phyloP scores from a whole-genome alignment of 2,329 filamentous ascomycete species.

The Aspergillus jensenii region DNA sequence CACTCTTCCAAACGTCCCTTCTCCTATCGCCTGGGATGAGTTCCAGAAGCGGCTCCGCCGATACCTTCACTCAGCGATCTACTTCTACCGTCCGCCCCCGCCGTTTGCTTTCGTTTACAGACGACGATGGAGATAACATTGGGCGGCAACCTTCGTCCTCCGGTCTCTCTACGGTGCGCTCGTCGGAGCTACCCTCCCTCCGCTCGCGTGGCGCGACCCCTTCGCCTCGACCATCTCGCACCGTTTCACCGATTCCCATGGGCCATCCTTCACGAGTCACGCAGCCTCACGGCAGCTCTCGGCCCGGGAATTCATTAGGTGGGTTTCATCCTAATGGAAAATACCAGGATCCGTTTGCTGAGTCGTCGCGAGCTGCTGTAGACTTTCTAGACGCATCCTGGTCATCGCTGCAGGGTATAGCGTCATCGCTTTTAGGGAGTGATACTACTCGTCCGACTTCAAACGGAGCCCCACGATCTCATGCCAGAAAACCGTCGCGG shows the following conservation, averaged over 20 bases:
- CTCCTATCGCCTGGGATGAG: slow-evolving; percentile 39
- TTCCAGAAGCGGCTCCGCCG: slow-evolving; percentile 38
- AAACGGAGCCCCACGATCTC: slow-evolving; percentile 27
- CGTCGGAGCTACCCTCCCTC: slow-evolving; percentile 32
- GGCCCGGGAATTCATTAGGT: slow-evolving; percentile 26
- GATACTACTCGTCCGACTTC: slow-evolving; percentile 31
- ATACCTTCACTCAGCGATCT: slow-evolving; percentile 33
- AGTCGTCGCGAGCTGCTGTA: slow-evolving; percentile 27
- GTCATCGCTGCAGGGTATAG: slow-evolving; percentile 50
- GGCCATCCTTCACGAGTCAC: slow-evolving; percentile 36
- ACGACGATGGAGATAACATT: slow-evolving; percentile 34
- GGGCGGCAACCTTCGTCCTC: slow-evolving; percentile 25
- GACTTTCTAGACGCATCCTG: slow-evolving; percentile 48
- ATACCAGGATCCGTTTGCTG: slow-evolving; percentile 22
- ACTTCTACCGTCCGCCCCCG: slow-evolving; percentile 45
- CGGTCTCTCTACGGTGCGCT: slow-evolving; percentile 26
- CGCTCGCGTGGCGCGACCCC: slow-evolving; percentile 44
- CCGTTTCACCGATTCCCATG: slow-evolving; percentile 40
- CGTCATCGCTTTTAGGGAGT: slow-evolving; percentile 49
- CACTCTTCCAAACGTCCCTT: slow-evolving; percentile 18
- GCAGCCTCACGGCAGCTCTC: slow-evolving; percentile 23
- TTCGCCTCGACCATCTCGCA: slow-evolving; percentile 38
- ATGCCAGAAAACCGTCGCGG: slow-evolving; percentile 39
- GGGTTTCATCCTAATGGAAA: slow-evolving; percentile 23
- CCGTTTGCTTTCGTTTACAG: slow-evolving; percentile 44